Conservation (phyloP, 768 basidiomycete genomes). For the Infundibulicybe gibba region DNA sequence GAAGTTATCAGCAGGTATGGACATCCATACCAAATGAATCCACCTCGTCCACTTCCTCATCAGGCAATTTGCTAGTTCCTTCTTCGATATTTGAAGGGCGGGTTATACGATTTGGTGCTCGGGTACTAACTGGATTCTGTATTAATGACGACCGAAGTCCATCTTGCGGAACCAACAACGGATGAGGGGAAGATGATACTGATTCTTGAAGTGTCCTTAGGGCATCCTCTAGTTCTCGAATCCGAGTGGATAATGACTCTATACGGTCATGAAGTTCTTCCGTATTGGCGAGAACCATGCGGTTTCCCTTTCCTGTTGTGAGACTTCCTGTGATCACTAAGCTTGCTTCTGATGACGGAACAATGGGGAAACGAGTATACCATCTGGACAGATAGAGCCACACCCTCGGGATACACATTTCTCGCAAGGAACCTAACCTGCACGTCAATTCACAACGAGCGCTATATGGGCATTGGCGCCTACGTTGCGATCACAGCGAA, state of each 20-base stretch:
- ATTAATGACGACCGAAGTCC: not conserved
- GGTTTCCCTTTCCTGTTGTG: constrained; percentile 58
- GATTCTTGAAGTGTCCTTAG: constrained; percentile 45
- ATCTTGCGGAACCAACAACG: constrained; percentile 26
- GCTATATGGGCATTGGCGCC: constrained; percentile 9
- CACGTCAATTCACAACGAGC: not conserved
- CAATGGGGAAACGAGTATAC: constrained; percentile 26
- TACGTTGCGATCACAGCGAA: constrained; percentile 65
- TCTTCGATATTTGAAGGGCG: too few species aligned
- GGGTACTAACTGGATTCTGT: too few species aligned
- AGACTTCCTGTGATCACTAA: constrained; percentile 37
- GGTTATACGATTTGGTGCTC: too few species aligned
- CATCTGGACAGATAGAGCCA: constrained; percentile 73
- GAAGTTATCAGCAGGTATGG: not conserved
- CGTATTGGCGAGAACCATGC: constrained; percentile 62
- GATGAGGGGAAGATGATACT: constrained; percentile 47
- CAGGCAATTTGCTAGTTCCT: not conserved
- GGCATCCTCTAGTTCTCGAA: constrained; percentile 59
- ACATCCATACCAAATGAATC: constrained; percentile 42
- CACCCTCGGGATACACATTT: constrained; percentile 76
- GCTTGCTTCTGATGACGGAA: too few species aligned
- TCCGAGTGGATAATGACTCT: constrained; percentile 48
- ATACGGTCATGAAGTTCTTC: constrained; percentile 69
- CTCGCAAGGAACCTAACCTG: constrained; percentile 61
- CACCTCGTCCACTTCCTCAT: constrained; percentile 30